Conservation (phyloP, 805 yeast genomes). For the Blastobotrys americana region DNA sequence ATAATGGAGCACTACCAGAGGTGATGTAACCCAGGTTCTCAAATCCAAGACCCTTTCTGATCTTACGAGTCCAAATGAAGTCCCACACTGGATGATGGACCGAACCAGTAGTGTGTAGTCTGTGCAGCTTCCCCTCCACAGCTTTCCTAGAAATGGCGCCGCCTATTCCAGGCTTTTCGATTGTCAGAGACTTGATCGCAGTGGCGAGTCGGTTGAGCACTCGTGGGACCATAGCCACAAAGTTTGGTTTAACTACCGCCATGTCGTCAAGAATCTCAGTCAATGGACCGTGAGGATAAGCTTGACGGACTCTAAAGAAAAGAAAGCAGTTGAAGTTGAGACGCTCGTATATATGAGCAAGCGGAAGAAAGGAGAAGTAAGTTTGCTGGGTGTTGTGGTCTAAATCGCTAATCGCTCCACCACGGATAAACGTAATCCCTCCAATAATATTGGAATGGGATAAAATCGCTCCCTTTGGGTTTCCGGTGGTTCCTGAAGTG, state of each 20-base stretch:
- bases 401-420: conserved; percentile 8
- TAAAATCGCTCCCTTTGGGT: conserved; percentile 63
- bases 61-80: conserved; percentile 36
- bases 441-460: conserved; percentile 48
- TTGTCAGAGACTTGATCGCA: conserved; percentile 45
- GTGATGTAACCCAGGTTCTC: conserved; percentile 36
- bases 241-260: conserved; percentile 45
- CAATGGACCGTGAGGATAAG: conserved; percentile 50
- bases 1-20: conserved; percentile 66
- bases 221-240: conserved; percentile 55
- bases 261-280: conserved; percentile 53
- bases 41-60: conserved; percentile 43
- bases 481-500: conserved; percentile 71
- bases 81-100: conserved; percentile 36
- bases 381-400: conserved; percentile 2
- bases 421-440: conserved; percentile 35
- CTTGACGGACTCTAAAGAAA: conserved; percentile 43
- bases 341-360: conserved; percentile 55
- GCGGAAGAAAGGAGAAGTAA: conserved; percentile 41
- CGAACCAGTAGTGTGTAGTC: conserved; percentile 32
- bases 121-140: conserved; percentile 35
- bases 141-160: conserved; percentile 37
- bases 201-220: conserved; percentile 56
- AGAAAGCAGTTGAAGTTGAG: conserved; percentile 39
- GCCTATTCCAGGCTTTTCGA: conserved; percentile 39